Evolutionary conservation across 805 yeast genomes (phyloP).

Genomic region (Cyberlindnera amylophila): DNA sequence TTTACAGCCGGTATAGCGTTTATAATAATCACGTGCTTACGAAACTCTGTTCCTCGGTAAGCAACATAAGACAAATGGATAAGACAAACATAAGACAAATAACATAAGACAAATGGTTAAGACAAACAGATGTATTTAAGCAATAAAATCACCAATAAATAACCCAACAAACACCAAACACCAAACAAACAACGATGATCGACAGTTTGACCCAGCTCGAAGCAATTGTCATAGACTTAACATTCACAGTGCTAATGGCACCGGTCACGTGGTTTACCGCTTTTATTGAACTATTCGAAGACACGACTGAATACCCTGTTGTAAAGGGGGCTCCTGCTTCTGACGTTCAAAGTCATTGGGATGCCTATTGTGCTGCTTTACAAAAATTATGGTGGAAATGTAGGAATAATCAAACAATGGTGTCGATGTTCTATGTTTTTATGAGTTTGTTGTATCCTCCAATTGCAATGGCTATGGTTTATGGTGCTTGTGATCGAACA

Average conservation of each 20-base stretch:
- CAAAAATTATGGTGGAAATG: neutral
- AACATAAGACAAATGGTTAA: no score
- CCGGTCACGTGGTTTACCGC: slow-evolving; percentile 1
- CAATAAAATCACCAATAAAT: no score
- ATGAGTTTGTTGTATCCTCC: neutral
- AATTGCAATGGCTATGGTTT: neutral
- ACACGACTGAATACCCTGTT: slow-evolving; percentile 11
- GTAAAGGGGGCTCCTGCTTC: no score
- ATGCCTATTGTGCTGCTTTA: neutral
- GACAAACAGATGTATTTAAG: no score
- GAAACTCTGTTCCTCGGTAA: no score
- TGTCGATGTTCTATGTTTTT: neutral
- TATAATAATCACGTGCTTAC: no score
- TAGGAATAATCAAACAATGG: neutral
- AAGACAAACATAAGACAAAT: no score
- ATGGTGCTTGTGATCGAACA: neutral
- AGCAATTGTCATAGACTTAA: slow-evolving; percentile 3
- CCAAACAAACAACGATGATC: neutral
- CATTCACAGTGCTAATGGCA: slow-evolving; percentile 4
- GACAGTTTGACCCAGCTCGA: neutral
- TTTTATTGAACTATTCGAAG: slow-evolving; percentile 4
- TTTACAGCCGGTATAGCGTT: no score
- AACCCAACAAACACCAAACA: neutral
- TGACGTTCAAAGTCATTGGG: neutral
- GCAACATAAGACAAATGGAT: no score